Base-by-base conservation (phyloP, 352 stramenopile genomes). In the Phytophthora syringae region DNA sequence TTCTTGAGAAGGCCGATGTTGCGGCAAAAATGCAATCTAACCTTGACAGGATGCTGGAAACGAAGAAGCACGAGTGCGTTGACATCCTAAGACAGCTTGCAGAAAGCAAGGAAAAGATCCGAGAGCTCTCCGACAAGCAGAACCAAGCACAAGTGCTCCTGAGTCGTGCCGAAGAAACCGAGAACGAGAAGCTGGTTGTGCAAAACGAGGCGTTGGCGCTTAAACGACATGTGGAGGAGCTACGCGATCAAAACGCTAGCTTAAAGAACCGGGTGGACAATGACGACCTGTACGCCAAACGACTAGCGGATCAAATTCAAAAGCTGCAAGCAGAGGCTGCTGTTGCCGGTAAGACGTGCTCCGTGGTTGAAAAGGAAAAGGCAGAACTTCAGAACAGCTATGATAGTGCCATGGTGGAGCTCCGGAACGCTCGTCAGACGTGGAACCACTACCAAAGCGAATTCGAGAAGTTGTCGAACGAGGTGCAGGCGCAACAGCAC, bases 361-460 rank as follows among this genome's bases (percentile, higher is more conserved):
- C 51, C 2, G 60, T 25, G 15, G 69, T 83, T 10, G 75, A 89
- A 37, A 89, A 88, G 27, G 80, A 91, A 58, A 74, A 82, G 42
- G 32, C 25, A 1, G 80, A 90, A 15, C 44, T 91, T 20, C 74
- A 79, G 30, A 60, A 67, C 27, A 88, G 71, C 25, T 93, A 89
- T 43, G 80, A 91, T 6, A 83, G 37, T 30, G 67, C 63, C 1
- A 72, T 82, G 24, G 36, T 74, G 21, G 84, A 93, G 42, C 70
- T 93, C 13, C 76, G 80, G 3, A 89, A 78, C 32, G 77, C 74
- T 7, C 80, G 82, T 1, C 82, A 93, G 56, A 76, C 78, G 10
- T 82, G 60, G 42, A 77, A 80, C 25, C 77, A 93, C 60, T 91
- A 92, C 40, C 83, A 93, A 44, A 86, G 70, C 39, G 82, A 93